A percentile compares a stretch with the other conserved stretches of the same genome.
These are phyloP conservation scores for Fonsecaea monophora DNA, from an alignment of 2,329 filamentous ascomycete genomes.

Conservation along the genomic window DNA sequence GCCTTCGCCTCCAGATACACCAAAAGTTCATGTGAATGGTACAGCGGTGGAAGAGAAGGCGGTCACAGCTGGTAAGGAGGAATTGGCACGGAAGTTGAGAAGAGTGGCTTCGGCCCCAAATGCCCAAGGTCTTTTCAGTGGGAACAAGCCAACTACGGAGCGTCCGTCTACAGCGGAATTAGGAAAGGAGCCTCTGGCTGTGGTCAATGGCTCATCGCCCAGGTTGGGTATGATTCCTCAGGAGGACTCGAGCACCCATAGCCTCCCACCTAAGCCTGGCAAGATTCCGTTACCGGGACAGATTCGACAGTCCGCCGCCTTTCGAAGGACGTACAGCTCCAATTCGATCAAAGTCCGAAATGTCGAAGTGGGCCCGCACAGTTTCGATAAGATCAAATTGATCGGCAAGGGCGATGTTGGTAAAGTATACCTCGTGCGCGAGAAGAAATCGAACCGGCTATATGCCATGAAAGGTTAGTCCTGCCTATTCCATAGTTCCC, in stretches of 20 bases:
- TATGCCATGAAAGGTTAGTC: conserved; percentile 97
- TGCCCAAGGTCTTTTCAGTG: conserved; percentile 86
- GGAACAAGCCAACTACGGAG: conserved; percentile 62
- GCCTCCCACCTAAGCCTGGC: conserved; percentile 51
- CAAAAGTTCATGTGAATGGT: conserved; percentile 74
- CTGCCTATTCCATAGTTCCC: conserved; percentile 2
- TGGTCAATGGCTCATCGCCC: conserved; percentile 61
- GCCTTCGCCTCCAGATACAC: conserved; percentile 89
- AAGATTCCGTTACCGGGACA: conserved; percentile 72
- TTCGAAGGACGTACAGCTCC: conserved; percentile 94
- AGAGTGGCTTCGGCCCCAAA: conserved; percentile 96
- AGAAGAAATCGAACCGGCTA: conserved; percentile 94
- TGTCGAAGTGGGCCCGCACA: conserved; percentile 92
- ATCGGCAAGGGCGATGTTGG: conserved; percentile 99
- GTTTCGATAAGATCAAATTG: conserved; percentile 99
- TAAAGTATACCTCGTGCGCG: conserved; percentile 95
- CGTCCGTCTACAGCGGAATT: conserved; percentile 85
- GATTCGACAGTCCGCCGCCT: conserved; percentile 72
- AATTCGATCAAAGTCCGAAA: conserved; percentile 99
- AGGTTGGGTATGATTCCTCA: conserved; percentile 61
- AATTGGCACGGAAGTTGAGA: conserved; percentile 88
- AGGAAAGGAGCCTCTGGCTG: conserved; percentile 77
- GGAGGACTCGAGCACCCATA: conserved; percentile 53
- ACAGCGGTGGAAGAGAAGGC: conserved; percentile 70
- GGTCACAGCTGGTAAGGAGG: conserved; percentile 84